Evolutionary conservation across 768 basidiomycete genomes (phyloP).

Genomic region (Russula foetens): DNA sequence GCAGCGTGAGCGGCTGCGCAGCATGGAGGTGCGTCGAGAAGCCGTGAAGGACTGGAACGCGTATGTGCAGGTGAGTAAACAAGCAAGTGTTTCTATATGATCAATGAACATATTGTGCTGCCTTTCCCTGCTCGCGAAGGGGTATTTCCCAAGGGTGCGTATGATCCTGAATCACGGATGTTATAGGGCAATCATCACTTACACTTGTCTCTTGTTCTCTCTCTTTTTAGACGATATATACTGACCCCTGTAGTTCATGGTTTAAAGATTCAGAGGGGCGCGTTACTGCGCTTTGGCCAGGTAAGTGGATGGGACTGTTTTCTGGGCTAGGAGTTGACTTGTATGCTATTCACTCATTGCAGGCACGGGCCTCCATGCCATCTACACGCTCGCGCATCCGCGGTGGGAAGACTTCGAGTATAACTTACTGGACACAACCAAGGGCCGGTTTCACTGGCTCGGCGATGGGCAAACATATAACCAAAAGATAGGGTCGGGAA

Average conservation of each 20-base stretch:
- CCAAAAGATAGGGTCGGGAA: conserved; percentile 32
- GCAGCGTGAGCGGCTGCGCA: conserved; percentile 53
- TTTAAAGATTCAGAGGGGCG: conserved; percentile 56
- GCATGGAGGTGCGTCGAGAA: conserved; percentile 48
- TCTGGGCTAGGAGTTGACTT: background rate
- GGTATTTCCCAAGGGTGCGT: conserved; percentile 38
- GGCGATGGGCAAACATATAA: conserved; percentile 52
- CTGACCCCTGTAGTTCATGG: conserved; percentile 53
- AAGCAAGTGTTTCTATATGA: too few species aligned
- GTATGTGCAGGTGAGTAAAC: conserved; percentile 41
- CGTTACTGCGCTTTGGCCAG: conserved; percentile 52
- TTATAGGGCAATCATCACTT: too few species aligned
- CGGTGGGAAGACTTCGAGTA: conserved; percentile 62
- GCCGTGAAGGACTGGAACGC: conserved; percentile 57
- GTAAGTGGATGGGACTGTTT: conserved; percentile 24
- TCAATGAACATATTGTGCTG: background rate
- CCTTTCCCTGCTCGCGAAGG: conserved; percentile 24
- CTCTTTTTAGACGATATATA: conserved; percentile 44
- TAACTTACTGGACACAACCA: conserved; percentile 34
- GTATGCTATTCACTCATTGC: background rate
- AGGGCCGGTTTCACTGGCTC: conserved; percentile 50
- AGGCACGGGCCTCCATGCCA: conserved; percentile 46
- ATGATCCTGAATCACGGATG: too few species aligned
- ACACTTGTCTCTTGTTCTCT: background rate
- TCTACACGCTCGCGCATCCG: conserved; percentile 41